Conservation (phyloP, 306 rosid species). For the Glycine latifolia region DNA sequence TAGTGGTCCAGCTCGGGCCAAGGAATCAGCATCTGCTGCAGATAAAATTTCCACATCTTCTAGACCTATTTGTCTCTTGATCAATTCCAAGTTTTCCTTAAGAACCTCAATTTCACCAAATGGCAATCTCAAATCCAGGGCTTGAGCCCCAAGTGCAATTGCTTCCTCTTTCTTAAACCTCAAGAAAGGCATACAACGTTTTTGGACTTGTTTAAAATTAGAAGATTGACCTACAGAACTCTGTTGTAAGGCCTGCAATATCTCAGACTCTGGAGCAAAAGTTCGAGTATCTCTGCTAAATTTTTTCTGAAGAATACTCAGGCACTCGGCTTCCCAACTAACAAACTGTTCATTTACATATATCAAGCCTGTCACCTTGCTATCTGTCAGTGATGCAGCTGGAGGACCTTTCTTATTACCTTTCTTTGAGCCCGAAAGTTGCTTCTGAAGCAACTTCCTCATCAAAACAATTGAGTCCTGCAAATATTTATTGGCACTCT, state of each 20-base stretch:
- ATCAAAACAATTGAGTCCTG: constrained; percentile 80
- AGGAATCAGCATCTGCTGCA: constrained; percentile 63
- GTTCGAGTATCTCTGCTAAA: constrained; percentile 56
- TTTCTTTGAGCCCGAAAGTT: constrained; percentile 74
- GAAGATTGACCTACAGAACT: constrained; percentile 69
- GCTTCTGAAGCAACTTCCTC: constrained; percentile 94
- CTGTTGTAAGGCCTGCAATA: constrained; percentile 65
- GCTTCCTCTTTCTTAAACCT: constrained; percentile 85
- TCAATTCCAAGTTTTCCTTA: constrained; percentile 75
- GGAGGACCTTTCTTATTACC: constrained; percentile 71
- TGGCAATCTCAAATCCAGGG: constrained; percentile 78
- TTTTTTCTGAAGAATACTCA: constrained; percentile 66
- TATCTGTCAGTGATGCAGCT: constrained; percentile 52
- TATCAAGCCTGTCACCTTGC: constrained; percentile 63
- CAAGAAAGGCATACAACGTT: constrained; percentile 88
- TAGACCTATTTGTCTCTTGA: constrained; percentile 81
- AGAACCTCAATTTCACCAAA: constrained; percentile 88
- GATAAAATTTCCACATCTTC: constrained; percentile 76
- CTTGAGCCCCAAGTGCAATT: constrained; percentile 69
- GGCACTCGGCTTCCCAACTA: constrained; percentile 93
- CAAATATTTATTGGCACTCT: constrained; percentile 82
- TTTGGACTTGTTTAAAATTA: constrained; percentile 69
- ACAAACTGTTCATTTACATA: constrained; percentile 82
- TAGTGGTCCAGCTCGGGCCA: constrained; percentile 71
- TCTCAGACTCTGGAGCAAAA: constrained; percentile 67